Base-by-base conservation (phyloP, 1,284 basidiomycete species). In the Naganishia sp. region DNA sequence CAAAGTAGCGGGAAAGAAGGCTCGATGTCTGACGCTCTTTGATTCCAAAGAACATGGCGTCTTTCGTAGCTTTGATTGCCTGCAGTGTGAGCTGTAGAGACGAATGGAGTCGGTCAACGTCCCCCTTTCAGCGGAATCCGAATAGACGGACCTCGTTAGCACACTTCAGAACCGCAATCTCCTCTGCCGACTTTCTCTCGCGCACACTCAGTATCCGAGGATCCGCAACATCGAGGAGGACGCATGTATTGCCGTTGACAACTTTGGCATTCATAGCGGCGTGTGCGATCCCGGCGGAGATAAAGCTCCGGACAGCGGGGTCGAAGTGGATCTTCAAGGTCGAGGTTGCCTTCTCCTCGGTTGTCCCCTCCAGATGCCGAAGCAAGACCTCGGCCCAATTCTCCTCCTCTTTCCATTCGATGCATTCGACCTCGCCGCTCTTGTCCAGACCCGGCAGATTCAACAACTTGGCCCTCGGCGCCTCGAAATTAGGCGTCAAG, bases 401-500 rank as follows among this genome's bases (percentile, higher is more conserved):
- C 42, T 83, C 84, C 60, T 87, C 85, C 76, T 94, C 92, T 11
- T 85, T 81, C 90, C 91, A 94, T 65, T 85, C 81, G 6, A 87
- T 79, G 73, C 84, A 92, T 4, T 77, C 75, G 32, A 87, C 79
- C 28, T 66, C 35, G 42, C 15, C 67, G 1, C 75, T 69, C 11
- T 73, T 76, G 10, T 76, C 39, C 25, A 76, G 70, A 3, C 80
- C 79, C 0, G 86, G 85, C 23, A 92, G 76, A 2, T 80, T 74
- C 23, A 80, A 66, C 0, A 75, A 69, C 10, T 82, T 85, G 0
- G 90, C 90, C 47, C 91, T 84, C 0, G 85, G 84, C 13, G 84
- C 82, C 77, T 94, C 91, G 68, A 94, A 94, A 55, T 83, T 81
- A 0, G 91, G 90, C 0, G 90, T 89, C 56, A 94, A 79, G 46